Conservation (phyloP, 345 rosid species). For the Citrus mangshanensis region DNA sequence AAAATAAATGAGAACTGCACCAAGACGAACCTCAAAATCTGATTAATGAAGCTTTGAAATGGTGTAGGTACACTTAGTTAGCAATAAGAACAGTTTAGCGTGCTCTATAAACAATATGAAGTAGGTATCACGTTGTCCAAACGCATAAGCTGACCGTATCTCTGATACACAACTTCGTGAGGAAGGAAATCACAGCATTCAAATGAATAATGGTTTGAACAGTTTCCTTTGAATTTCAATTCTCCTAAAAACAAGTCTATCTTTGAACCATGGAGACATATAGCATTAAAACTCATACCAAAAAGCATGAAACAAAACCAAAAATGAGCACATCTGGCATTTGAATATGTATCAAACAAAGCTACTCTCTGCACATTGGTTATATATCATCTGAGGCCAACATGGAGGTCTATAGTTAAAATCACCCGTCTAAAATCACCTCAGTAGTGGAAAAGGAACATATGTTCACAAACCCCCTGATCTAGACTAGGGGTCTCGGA, state of each 20-base stretch:
- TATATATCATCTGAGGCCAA: neutral
- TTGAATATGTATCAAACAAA: neutral
- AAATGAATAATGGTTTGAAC: neutral
- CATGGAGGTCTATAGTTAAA: neutral
- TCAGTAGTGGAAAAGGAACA: too few relatives aligned
- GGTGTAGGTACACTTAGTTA: too few relatives aligned
- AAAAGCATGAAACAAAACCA: neutral
- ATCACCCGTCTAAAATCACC: too few relatives aligned
- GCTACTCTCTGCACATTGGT: neutral
- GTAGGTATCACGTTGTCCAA: neutral
- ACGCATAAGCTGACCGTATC: neutral
- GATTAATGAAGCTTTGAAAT: neutral
- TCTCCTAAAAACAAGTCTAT: neutral
- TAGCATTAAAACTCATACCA: neutral
- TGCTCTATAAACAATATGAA: neutral
- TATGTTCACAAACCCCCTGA: neutral
- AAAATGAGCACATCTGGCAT: neutral
- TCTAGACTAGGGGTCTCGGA: too few relatives aligned
- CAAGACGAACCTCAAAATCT: neutral
- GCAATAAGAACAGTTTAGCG: neutral
- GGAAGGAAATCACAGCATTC: neutral
- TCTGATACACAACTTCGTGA: neutral
- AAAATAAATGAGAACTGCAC: constrained; percentile 10
- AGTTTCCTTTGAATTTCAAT: neutral
- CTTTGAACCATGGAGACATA: neutral